Conservation (phyloP, 345 rosid genomes). For the Capsella bursapastoris region DNA sequence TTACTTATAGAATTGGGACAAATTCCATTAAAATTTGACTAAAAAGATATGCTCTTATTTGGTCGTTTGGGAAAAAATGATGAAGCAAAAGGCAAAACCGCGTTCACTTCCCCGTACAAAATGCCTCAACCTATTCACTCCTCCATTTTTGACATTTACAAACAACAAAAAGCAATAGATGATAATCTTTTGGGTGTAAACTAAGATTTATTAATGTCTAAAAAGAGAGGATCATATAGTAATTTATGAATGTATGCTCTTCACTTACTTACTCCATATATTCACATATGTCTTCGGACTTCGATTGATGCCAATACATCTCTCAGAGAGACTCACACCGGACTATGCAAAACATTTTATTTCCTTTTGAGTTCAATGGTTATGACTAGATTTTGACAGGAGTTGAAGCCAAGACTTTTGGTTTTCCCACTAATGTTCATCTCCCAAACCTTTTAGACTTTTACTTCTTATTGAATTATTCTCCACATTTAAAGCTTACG, state of each 20-base stretch:
- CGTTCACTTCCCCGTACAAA: conserved; percentile 26
- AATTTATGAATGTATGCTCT: not conserved
- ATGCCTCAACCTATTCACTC: not conserved
- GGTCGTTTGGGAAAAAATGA: conserved; percentile 17
- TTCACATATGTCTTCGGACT: not conserved
- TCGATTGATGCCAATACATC: not conserved
- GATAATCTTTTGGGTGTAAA: too few relatives aligned
- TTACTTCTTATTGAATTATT: not conserved
- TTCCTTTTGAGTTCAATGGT: conserved; percentile 5
- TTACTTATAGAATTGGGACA: not conserved
- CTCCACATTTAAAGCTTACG: not conserved
- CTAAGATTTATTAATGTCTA: not conserved
- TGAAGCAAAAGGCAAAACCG: conserved; percentile 28
- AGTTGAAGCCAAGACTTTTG: not conserved
- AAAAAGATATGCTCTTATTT: conserved; percentile 15
- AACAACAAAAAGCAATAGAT: too few relatives aligned
- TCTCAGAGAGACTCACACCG: not conserved
- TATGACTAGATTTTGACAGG: not conserved
- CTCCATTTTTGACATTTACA: too few relatives aligned
- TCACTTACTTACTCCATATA: not conserved
- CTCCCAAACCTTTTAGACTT: conserved; percentile 20
- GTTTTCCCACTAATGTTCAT: not conserved
- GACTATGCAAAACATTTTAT: conserved; percentile 2
- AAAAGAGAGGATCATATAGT: not conserved
- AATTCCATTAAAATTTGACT: conserved; percentile 17